phyloP scores from a whole-genome alignment of 768 basidiomycete species.

The Wakefieldia striispora region DNA sequence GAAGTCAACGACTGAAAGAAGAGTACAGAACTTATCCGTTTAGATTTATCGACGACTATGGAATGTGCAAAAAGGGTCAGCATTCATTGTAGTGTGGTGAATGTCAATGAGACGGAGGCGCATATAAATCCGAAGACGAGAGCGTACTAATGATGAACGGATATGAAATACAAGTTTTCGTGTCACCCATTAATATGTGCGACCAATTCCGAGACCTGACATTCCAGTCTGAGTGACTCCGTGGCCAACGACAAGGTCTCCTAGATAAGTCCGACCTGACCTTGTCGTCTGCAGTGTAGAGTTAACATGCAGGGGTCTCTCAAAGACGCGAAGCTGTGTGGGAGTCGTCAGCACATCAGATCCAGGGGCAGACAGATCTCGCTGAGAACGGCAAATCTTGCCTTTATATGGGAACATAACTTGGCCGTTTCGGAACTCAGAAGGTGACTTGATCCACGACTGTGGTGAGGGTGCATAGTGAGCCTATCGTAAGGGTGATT shows the following conservation, averaged over 20 bases:
- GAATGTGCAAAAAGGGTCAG: conserved; percentile 1
- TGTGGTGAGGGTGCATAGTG: too few relatives aligned
- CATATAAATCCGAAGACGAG: not conserved
- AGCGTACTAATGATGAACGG: conserved; percentile 95
- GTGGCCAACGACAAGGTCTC: conserved; percentile 92
- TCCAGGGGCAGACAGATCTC: not conserved
- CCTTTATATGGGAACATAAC: not conserved
- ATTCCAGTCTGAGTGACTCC: conserved; percentile 91
- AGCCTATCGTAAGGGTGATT: too few relatives aligned
- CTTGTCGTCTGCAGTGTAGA: conserved; percentile 96
- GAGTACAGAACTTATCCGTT: conserved; percentile 96
- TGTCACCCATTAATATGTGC: conserved; percentile 95
- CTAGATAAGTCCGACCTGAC: conserved; percentile 75
- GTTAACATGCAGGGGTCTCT: conserved; percentile 89
- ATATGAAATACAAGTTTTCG: conserved; percentile 91
- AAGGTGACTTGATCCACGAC: too few relatives aligned
- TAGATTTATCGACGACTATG: conserved; percentile 92
- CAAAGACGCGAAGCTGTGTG: conserved; percentile 83
- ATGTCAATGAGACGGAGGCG: too few relatives aligned
- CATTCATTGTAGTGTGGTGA: too few relatives aligned
- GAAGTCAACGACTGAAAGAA: conserved; percentile 89
- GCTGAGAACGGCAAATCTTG: too few relatives aligned
- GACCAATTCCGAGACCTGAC: conserved; percentile 90
- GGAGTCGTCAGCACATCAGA: not conserved
- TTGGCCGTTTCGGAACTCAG: too few relatives aligned